A percentile compares a stretch with the other conserved stretches of the same genome.
Evolutionary conservation across 1,139 yeast species (phyloP).

Genomic region (Kurtzmaniella quercitrusa): DNA sequence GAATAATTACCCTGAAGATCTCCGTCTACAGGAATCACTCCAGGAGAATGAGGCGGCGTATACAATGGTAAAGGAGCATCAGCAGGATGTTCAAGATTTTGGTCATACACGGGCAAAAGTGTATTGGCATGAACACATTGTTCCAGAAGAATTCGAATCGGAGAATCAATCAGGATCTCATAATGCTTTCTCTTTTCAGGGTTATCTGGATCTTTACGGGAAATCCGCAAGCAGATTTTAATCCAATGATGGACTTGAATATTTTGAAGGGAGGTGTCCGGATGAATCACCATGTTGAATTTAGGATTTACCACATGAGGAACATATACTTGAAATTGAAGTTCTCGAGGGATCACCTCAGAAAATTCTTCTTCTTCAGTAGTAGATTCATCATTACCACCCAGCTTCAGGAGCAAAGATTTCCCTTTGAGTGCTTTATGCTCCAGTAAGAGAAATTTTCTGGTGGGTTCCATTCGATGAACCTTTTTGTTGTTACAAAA

Average conservation of each 20-base stretch:
- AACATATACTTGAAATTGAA: slow-evolving; percentile 78
- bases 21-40: slow-evolving; percentile 45
- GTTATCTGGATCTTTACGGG: slow-evolving; percentile 55
- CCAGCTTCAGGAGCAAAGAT: slow-evolving; percentile 29
- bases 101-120: slow-evolving; percentile 50
- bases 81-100: slow-evolving; percentile 1
- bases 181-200: slow-evolving; percentile 72
- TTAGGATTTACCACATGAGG: slow-evolving; percentile 59
- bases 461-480: slow-evolving; percentile 86
- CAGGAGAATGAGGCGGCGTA: slow-evolving; percentile 48
- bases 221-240: slow-evolving; percentile 75
- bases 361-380: slow-evolving; percentile 36
- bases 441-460: slow-evolving; percentile 74
- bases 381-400: slow-evolving; percentile 16
- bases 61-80: slow-evolving; percentile 16
- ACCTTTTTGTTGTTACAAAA: slow-evolving; percentile 82
- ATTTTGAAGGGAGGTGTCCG: slow-evolving; percentile 73
- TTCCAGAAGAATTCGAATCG: slow-evolving; percentile 68
- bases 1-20: slow-evolving; percentile 8
- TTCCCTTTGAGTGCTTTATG: slow-evolving; percentile 62
- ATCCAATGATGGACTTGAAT: slow-evolving; percentile 94
- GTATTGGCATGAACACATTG: slow-evolving; percentile 73
- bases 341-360: slow-evolving; percentile 53
- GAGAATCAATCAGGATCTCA: slow-evolving; percentile 89
- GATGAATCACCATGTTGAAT: slow-evolving; percentile 50